Base-by-base conservation (phyloP, 768 basidiomycete genomes). In the Boletus rufocinnamomeus region DNA sequence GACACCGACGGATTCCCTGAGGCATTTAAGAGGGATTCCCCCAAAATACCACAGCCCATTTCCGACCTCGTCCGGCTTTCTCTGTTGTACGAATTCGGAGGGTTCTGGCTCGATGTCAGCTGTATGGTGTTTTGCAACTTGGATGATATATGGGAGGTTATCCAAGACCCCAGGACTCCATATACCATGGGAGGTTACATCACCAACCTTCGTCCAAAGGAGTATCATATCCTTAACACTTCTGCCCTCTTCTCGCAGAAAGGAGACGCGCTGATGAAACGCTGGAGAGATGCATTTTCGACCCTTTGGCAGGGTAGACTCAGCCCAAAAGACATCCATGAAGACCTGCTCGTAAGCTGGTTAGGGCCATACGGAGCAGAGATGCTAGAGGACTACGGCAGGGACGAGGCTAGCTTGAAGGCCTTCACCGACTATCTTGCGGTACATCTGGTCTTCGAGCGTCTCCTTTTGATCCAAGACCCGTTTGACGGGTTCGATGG, bases 51-150 rank as follows among this genome's bases (percentile, higher is more conserved):
- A n/a, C 55, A 50, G 10, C 10, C 48, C 17, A 43, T 34, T n/a
- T 50, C 49, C 48, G 48, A 51, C 41, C 49, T 51, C 32, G 30
- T 56, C 32, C 44, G 55, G 27, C 48, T 51, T n/a, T 50, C 55
- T 6, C 40, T 56, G 11, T 35, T 56, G 6, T 51, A 56, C 23
- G 30, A 56, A 43, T 51, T 28, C 30, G 55, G 55, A n/a, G 55
- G 55, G 6, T 14, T 56, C 32, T 56, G 55, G 55, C 55, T 56
- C 48, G 55, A 51, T 25, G 55, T 56, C 48, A 10, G 41, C 21
- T 56, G 55, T 25, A 51, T 56, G 55, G 30, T 56, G 40, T 50
- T 54, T 37, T 35, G 53, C 11, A 34, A 54, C 44, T 37, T 54
- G 34, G 34, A 46, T 28, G 53, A 46, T 6, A 54, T 54, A 11